Percentiles rank a stretch among this genome's conserved stretches.
Evolutionary conservation across 176 grass and related monocot species (phyloP).

Genomic region (Oryza rufipogon): DNA sequence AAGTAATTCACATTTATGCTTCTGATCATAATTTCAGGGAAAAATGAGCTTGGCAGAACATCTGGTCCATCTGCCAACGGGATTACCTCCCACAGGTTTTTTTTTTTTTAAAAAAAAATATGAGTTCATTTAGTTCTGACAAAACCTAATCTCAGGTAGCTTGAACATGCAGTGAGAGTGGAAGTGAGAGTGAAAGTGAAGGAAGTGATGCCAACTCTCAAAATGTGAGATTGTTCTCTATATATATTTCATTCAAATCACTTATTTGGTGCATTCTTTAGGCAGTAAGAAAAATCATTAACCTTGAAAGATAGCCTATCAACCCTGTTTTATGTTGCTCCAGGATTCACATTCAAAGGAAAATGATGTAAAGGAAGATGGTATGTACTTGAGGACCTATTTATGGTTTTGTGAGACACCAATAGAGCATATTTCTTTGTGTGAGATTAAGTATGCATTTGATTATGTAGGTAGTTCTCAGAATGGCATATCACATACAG

Average conservation of each 20-base stretch:
- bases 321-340: slow-evolving; percentile 10
- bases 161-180: slow-evolving; percentile 73
- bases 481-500: slow-evolving; percentile 55
- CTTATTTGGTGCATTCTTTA: slow-evolving; percentile 4
- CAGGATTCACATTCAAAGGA: slow-evolving; percentile 73
- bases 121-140: background rate
- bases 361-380: slow-evolving; percentile 61
- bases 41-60: slow-evolving; percentile 63
- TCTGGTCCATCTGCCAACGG: slow-evolving; percentile 79
- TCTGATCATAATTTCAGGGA: slow-evolving; percentile 78
- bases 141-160: slow-evolving; percentile 38
- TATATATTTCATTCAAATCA: slow-evolving; percentile 8
- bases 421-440: slow-evolving; percentile 28
- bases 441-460: slow-evolving; percentile 43
- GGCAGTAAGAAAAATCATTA: background rate
- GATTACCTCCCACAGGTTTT: slow-evolving; percentile 73
- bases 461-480: slow-evolving; percentile 53
- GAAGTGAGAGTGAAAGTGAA: slow-evolving; percentile 89
- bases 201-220: slow-evolving; percentile 89
- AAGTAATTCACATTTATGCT: slow-evolving; percentile 49
- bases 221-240: slow-evolving; percentile 66
- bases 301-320: slow-evolving; percentile 9
- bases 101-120: slow-evolving; percentile 8
- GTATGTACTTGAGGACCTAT: slow-evolving; percentile 43
- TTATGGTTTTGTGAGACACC: slow-evolving; percentile 21